Conservation (phyloP, 2,329 filamentous ascomycete species). For the Xylariaceae sp. region DNA sequence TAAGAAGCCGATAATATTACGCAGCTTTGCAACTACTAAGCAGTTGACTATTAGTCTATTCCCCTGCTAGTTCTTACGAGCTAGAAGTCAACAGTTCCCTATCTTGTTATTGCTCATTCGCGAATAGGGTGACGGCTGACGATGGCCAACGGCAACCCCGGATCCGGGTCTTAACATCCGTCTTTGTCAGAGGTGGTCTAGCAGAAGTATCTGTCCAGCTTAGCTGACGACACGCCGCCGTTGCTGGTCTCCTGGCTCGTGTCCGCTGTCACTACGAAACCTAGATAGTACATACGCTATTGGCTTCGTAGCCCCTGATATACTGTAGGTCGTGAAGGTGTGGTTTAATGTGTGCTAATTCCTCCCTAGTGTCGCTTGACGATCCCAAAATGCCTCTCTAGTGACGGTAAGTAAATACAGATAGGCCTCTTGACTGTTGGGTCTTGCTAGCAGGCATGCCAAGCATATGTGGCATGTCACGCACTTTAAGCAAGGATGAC, state of each 20-base stretch:
- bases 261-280: too few relatives aligned
- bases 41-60: too few relatives aligned
- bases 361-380: not conserved
- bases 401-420: not conserved
- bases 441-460: too few relatives aligned
- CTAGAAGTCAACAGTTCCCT: too few relatives aligned
- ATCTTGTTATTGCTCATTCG: too few relatives aligned
- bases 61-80: too few relatives aligned
- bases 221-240: not conserved
- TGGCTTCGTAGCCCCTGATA: not conserved
- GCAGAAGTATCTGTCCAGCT: not conserved
- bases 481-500: not conserved
- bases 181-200: not conserved
- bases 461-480: too few relatives aligned
- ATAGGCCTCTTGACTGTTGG: too few relatives aligned
- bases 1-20: too few relatives aligned
- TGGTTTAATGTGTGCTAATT: not conserved
- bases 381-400: not conserved
- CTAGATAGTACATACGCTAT: not conserved
- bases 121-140: too few relatives aligned
- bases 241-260: not conserved
- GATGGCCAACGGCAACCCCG: not conserved
- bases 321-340: too few relatives aligned
- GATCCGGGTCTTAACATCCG: not conserved
- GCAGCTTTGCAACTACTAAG: too few relatives aligned